Evolutionary conservation across 495 filamentous ascomycete genomes (phyloP).

Genomic region (Viridothelium virens): DNA sequence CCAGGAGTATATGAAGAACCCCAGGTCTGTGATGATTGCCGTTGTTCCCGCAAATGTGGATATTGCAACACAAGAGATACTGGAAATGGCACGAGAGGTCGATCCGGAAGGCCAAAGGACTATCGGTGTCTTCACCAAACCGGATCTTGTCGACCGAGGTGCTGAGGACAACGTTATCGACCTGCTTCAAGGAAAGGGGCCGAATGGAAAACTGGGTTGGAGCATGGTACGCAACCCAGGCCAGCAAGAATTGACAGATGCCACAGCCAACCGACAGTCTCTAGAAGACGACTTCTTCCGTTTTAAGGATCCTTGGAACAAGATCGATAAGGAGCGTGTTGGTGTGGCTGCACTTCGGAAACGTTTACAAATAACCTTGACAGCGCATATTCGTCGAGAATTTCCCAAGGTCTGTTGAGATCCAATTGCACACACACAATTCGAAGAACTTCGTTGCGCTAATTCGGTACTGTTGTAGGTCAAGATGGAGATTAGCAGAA

Average conservation of each 20-base stretch:
- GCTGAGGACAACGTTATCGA: conserved; percentile 40
- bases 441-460: neutral
- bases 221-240: conserved; percentile 50
- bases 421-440: neutral
- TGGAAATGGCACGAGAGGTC: conserved; percentile 44
- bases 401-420: conserved; percentile 41
- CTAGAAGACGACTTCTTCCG: conserved; percentile 38
- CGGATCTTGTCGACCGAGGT: conserved; percentile 49
- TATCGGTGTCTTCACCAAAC: conserved; percentile 54
- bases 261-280: conserved; percentile 25
- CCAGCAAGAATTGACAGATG: conserved; percentile 34
- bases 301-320: conserved; percentile 38
- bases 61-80: conserved; percentile 53
- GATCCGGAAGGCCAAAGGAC: conserved; percentile 48
- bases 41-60: conserved; percentile 59
- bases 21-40: conserved; percentile 43
- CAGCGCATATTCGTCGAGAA: conserved; percentile 42
- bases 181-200: conserved; percentile 40
- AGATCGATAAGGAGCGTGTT: conserved; percentile 39
- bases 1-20: conserved; percentile 44
- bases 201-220: conserved; percentile 46
- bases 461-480: conserved; percentile 31
- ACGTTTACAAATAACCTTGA: conserved; percentile 41
- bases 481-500: conserved; percentile 39
- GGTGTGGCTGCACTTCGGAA: conserved; percentile 44